Percentiles rank a stretch among this genome's conserved stretches.
Conservation (phyloP, 139 green algal species). For the Chlorella vulgaris region DNA sequence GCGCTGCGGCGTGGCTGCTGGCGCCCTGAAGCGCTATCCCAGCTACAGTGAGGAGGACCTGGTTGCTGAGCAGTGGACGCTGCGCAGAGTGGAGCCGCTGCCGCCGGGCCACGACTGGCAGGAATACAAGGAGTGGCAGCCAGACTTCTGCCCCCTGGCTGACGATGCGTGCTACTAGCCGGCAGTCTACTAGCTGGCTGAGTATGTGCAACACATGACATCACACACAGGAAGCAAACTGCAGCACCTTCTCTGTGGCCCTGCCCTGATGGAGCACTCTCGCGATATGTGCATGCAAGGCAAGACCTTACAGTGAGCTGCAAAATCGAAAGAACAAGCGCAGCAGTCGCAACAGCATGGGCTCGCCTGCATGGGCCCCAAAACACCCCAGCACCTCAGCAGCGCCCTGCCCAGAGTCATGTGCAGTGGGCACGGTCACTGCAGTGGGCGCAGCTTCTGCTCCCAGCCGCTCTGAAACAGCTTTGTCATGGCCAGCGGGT, state of each 20-base stretch:
- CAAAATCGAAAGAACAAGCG: too few relatives aligned
- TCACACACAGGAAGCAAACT: background rate
- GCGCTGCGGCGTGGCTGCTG: slow-evolving; percentile 14
- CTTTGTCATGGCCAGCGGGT: background rate
- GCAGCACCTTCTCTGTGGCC: too few relatives aligned
- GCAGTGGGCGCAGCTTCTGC: background rate
- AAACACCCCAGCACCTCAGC: too few relatives aligned
- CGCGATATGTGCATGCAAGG: too few relatives aligned
- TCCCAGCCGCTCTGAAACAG: background rate
- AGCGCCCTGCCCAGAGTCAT: background rate
- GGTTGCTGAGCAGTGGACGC: slow-evolving; percentile 13
- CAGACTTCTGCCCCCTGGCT: slow-evolving; percentile 7
- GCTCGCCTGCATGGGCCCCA: too few relatives aligned
- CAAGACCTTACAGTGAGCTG: too few relatives aligned
- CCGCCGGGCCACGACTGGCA: slow-evolving; percentile 13
- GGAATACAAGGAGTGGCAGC: slow-evolving; percentile 6
- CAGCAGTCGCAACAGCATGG: too few relatives aligned
- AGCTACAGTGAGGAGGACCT: background rate
- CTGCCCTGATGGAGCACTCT: too few relatives aligned
- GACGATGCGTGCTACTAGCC: slow-evolving; percentile 29
- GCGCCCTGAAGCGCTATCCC: slow-evolving; percentile 19
- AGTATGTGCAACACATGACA: background rate
- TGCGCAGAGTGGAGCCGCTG: background rate
- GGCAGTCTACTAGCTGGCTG: too few relatives aligned
- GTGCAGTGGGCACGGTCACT: background rate